phyloP scores from a whole-genome alignment of 139 green algal genomes.

The Cymbomonas tetramitiformis region DNA sequence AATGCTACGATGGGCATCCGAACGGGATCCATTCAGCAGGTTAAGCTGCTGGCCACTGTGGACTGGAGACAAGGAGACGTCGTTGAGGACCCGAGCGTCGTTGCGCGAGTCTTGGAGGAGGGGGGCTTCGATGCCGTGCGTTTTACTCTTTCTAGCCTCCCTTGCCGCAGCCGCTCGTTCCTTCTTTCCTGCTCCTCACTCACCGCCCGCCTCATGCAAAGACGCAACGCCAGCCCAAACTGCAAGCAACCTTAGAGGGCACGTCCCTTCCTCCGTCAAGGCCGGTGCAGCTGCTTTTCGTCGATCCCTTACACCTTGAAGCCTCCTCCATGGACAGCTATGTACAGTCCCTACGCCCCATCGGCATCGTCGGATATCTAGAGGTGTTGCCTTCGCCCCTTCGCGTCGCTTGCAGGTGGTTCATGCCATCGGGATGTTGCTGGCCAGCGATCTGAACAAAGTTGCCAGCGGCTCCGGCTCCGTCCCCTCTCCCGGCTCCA shows the following conservation, averaged over 20 bases:
- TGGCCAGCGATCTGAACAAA: conserved; percentile 4
- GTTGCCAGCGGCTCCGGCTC: not conserved
- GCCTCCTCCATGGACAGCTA: too few relatives aligned
- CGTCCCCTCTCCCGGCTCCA: not conserved
- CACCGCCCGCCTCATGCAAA: too few relatives aligned
- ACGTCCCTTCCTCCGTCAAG: too few relatives aligned
- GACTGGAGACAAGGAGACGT: not conserved
- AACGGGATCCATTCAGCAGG: not conserved
- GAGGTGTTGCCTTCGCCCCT: not conserved
- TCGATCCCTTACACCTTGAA: too few relatives aligned
- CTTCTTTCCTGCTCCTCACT: too few relatives aligned
- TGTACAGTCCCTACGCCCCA: too few relatives aligned
- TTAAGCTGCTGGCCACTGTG: not conserved
- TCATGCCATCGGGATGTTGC: conserved; percentile 9
- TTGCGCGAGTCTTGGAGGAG: not conserved
- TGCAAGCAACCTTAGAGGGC: too few relatives aligned
- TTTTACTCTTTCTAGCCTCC: not conserved
- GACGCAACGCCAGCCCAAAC: too few relatives aligned
- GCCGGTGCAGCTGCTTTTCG: too few relatives aligned
- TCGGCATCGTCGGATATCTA: not conserved
- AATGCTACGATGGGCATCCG: not conserved
- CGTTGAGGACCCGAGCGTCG: not conserved
- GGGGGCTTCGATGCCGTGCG: too few relatives aligned
- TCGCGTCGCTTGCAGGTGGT: conserved; percentile 1
- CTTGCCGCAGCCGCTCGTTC: not conserved